These are phyloP conservation scores for Digitaria exilis DNA, from an alignment of 202 grass and related monocot species.

Conservation along the genomic window DNA sequence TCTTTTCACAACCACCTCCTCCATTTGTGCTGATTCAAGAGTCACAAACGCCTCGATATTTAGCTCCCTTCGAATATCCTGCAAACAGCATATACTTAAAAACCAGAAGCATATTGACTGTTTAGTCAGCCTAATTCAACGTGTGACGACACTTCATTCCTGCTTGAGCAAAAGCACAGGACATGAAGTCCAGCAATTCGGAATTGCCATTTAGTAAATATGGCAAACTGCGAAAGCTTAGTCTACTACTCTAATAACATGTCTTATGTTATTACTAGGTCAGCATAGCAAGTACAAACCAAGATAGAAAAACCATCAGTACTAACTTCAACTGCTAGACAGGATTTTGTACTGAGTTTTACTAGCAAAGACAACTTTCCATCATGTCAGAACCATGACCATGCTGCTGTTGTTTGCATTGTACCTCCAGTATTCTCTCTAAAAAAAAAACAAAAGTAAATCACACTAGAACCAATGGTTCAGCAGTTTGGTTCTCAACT, in stretches of 20 bases:
- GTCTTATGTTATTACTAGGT: not conserved
- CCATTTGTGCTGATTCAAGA: constrained; percentile 46
- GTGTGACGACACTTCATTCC: not conserved
- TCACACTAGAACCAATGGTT: not conserved
- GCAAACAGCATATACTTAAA: constrained; percentile 13
- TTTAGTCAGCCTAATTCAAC: not conserved
- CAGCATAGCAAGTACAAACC: not conserved
- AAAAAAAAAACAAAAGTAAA: not conserved
- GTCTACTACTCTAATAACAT: not conserved
- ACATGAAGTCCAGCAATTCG: not conserved
- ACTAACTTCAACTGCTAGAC: not conserved
- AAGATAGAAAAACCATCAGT: not conserved
- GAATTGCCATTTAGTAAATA: constrained; percentile 16
- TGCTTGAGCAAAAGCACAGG: not conserved
- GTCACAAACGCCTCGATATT: constrained; percentile 59
- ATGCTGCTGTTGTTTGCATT: not conserved
- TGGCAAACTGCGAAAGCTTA: not conserved
- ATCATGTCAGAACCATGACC: not conserved
- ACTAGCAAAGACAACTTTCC: not conserved
- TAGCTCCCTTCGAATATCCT: constrained; percentile 79
- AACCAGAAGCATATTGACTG: not conserved
- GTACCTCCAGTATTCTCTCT: not conserved
- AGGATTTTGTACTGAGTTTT: not conserved
- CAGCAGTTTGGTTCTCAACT: not conserved
- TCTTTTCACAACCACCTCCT: constrained; percentile 44